A percentile compares a stretch with the other conserved stretches of the same genome.
Conservation (phyloP, 1,284 basidiomycete species). For the Meira nashicola region DNA sequence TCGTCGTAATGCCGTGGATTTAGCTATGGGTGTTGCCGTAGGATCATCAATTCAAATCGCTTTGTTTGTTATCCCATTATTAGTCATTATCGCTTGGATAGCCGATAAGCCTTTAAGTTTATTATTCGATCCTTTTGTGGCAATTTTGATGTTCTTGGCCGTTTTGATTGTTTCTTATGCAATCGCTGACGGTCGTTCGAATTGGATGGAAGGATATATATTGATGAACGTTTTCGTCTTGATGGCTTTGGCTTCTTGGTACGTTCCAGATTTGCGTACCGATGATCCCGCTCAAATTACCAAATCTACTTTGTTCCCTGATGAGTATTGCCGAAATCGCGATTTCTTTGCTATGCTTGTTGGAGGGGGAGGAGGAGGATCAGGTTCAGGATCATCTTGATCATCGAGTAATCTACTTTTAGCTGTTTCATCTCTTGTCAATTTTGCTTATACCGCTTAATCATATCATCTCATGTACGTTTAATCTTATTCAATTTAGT, state of each 20-base stretch:
- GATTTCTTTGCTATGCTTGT: neutral
- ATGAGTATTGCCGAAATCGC: slow-evolving; percentile 9
- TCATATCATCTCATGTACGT: neutral
- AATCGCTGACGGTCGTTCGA: slow-evolving; percentile 36
- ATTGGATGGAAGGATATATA: slow-evolving; percentile 34
- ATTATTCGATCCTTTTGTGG: slow-evolving; percentile 42
- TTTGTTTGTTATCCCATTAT: slow-evolving; percentile 40
- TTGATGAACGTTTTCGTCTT: slow-evolving; percentile 29
- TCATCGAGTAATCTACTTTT: neutral
- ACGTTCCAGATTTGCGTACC: slow-evolving; percentile 1
- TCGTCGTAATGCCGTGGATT: slow-evolving; percentile 44
- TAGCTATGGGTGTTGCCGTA: slow-evolving; percentile 38
- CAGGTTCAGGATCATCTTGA: neutral
- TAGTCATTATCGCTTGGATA: slow-evolving; percentile 45
- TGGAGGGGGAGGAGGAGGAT: neutral
- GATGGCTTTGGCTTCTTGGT: slow-evolving; percentile 25
- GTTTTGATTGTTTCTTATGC: slow-evolving; percentile 37
- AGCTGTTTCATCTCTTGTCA: too few relatives aligned
- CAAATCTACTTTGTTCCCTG: neutral
- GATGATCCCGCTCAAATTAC: too few relatives aligned
- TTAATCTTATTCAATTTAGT: neutral
- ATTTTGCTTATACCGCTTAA: too few relatives aligned
- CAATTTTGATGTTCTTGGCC: slow-evolving; percentile 36
- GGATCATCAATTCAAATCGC: slow-evolving; percentile 45
- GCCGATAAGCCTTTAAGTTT: slow-evolving; percentile 35